Percentiles rank a stretch among this genome's conserved stretches.
Evolutionary conservation across 2,329 filamentous ascomycete genomes (phyloP).

Genomic region (Penicillium sp.): DNA sequence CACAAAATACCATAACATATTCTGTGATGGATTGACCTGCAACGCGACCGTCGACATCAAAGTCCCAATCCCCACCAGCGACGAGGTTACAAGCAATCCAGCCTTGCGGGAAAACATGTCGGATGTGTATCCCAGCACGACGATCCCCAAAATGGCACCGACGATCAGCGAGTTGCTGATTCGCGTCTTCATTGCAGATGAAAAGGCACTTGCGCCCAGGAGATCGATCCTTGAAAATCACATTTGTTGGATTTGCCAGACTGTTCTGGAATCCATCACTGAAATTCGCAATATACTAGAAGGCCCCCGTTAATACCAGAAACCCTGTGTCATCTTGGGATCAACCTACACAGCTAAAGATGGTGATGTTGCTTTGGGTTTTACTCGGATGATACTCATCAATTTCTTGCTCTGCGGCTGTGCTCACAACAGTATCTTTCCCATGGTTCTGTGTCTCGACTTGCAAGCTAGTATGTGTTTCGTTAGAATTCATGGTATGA

Average conservation of each 20-base stretch:
- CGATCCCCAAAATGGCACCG: slow-evolving; percentile 30
- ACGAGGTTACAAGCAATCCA: slow-evolving; percentile 31
- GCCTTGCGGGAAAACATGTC: slow-evolving; percentile 31
- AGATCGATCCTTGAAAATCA: slow-evolving; percentile 31
- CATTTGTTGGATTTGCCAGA: slow-evolving; percentile 34
- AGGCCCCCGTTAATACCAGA: background rate
- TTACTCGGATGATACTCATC: slow-evolving; percentile 20
- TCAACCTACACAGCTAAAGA: slow-evolving; percentile 30
- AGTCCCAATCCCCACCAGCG: slow-evolving; percentile 28
- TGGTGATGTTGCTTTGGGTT: slow-evolving; percentile 31
- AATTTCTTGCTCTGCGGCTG: slow-evolving; percentile 2
- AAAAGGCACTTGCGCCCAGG: slow-evolving; percentile 22
- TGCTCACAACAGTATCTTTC: background rate
- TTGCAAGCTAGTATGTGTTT: background rate
- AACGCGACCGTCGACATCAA: slow-evolving; percentile 40
- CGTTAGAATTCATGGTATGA: background rate
- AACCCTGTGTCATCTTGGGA: background rate
- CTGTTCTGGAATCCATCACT: slow-evolving; percentile 34
- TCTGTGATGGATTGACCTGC: slow-evolving; percentile 32
- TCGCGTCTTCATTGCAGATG: slow-evolving; percentile 31
- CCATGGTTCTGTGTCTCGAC: slow-evolving; percentile 7
- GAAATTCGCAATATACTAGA: slow-evolving; percentile 33
- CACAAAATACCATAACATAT: slow-evolving; percentile 42
- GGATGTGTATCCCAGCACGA: slow-evolving; percentile 29
- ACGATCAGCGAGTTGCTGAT: slow-evolving; percentile 33